phyloP scores from a whole-genome alignment of 805 yeast species.

The Tetrapisispora phaffii region DNA sequence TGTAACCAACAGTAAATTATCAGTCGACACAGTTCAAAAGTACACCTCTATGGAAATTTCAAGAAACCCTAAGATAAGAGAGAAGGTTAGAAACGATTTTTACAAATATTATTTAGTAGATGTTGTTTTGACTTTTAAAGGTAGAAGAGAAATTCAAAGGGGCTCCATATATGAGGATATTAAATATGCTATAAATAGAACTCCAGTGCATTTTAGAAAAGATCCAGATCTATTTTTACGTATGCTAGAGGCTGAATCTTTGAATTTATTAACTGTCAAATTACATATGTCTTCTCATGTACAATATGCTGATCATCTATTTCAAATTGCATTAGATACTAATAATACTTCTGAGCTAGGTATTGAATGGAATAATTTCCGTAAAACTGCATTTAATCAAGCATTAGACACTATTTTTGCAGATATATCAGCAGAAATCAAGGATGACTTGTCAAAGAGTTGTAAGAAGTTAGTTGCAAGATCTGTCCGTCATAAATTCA shows the following conservation, averaged over 20 bases:
- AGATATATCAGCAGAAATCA: conserved; percentile 61
- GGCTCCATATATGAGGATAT: conserved; percentile 79
- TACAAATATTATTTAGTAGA: conserved; percentile 57
- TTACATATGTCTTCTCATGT: conserved; percentile 38
- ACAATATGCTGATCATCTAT: conserved; percentile 37
- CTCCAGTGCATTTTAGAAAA: conserved; percentile 60
- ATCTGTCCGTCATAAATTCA: conserved; percentile 60
- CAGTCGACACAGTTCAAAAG: conserved; percentile 62
- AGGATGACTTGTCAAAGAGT: conserved; percentile 68
- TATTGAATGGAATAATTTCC: conserved; percentile 68
- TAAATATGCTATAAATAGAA: conserved; percentile 79
- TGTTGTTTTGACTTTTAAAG: conserved; percentile 75
- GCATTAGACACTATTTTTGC: conserved; percentile 63
- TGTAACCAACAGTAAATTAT: conserved; percentile 44
- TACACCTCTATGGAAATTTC: conserved; percentile 71
- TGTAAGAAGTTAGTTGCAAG: conserved; percentile 63
- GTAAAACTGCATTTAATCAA: conserved; percentile 54
- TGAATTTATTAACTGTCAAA: conserved; percentile 60
- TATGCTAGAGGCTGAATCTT: conserved; percentile 84
- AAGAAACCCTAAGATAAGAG: conserved; percentile 72
- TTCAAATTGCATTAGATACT: conserved; percentile 50
- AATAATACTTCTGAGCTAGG: conserved; percentile 73
- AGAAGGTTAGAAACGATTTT: conserved; percentile 53
- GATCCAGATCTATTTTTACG: conserved; percentile 77
- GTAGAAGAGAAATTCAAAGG: conserved; percentile 63